Base-by-base conservation (phyloP, 768 basidiomycete genomes). In the Kwoniella newhampshirensis region DNA sequence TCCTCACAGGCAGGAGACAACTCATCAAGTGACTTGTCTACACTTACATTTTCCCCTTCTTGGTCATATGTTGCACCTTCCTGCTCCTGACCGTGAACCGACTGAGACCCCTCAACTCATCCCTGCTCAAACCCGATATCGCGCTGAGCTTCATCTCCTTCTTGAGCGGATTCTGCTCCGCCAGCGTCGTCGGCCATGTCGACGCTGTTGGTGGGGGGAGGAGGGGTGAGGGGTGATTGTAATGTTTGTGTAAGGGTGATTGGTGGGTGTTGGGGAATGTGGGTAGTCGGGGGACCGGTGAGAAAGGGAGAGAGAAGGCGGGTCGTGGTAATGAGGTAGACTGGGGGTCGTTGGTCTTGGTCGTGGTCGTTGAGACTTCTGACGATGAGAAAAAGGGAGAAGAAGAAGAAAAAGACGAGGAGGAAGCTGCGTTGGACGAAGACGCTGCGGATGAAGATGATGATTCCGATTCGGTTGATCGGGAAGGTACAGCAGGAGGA, bases 21-120 rank as follows among this genome's bases (percentile, higher is more conserved):
- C n/a, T n/a, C n/a, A n/a, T n/a, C n/a, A n/a, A n/a, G n/a, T n/a
- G n/a, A n/a, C n/a, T n/a, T n/a, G n/a, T n/a, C n/a, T n/a, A n/a
- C n/a, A 72, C 74, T 63, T 59, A 75, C 59, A 88, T 87, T 71
- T 91, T 94, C 13, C 96, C 96, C 78, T 97, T 98, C 54, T 87
- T 86, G 0, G 92, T 97, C 81, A 97, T 93, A 60, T 90, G 87
- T 3, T 84, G 84, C 65, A 93, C 86, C 39, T 84, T 79, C 64
- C 77, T 77, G 30, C 77, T 58, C 39, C 72, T 69, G 21, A 80
- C 66, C 20, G 73, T 73, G 62, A 71, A 77, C 54, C 75, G 65
- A 55, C 74, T 71, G 61, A 80, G 52, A 11, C 59, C 61, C 25
- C 74, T 60, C 44, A 79, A 56, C 61, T 79, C 77, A n/a, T 59